These are phyloP conservation scores for Akanthomyces muscarius DNA, from an alignment of 2,329 filamentous ascomycete genomes.

Conservation along the genomic window DNA sequence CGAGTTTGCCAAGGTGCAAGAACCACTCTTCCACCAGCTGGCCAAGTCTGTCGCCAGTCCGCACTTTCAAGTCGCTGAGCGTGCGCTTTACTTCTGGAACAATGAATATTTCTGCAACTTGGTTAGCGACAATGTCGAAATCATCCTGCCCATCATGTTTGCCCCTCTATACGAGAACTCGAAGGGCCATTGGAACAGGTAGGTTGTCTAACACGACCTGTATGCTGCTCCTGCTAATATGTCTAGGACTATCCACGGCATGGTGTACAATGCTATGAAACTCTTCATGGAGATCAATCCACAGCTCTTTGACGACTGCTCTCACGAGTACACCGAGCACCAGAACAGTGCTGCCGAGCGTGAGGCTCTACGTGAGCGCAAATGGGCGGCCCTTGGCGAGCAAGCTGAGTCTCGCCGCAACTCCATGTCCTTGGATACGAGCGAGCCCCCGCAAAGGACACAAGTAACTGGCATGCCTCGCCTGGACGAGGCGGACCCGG, in stretches of 20 bases:
- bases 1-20: slow-evolving; percentile 97
- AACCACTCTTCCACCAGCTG: slow-evolving; percentile 93
- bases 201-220: slow-evolving; percentile 30
- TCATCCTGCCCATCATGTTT: slow-evolving; percentile 99
- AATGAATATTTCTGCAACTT: slow-evolving; percentile 99
- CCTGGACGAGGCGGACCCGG: slow-evolving; percentile 73
- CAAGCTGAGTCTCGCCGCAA: slow-evolving; percentile 68
- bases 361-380: slow-evolving; percentile 74
- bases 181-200: slow-evolving; percentile 99
- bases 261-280: slow-evolving; percentile 99
- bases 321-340: slow-evolving; percentile 94
- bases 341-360: slow-evolving; percentile 88
- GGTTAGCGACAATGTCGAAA: slow-evolving; percentile 97
- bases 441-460: slow-evolving; percentile 31
- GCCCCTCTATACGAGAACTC: slow-evolving; percentile 97
- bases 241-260: slow-evolving; percentile 89
- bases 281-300: slow-evolving; percentile 99
- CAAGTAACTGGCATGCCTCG: slow-evolving; percentile 43
- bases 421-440: slow-evolving; percentile 29
- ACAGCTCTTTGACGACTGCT: slow-evolving; percentile 96
- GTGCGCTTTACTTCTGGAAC: slow-evolving; percentile 99
- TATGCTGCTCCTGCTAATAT: slow-evolving; percentile 30
- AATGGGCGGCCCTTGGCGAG: slow-evolving; percentile 83
- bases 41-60: slow-evolving; percentile 97
- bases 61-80: slow-evolving; percentile 97